These are phyloP conservation scores for Periconia macrospinosa DNA, from an alignment of 2,329 filamentous ascomycete species.

Conservation along the genomic window DNA sequence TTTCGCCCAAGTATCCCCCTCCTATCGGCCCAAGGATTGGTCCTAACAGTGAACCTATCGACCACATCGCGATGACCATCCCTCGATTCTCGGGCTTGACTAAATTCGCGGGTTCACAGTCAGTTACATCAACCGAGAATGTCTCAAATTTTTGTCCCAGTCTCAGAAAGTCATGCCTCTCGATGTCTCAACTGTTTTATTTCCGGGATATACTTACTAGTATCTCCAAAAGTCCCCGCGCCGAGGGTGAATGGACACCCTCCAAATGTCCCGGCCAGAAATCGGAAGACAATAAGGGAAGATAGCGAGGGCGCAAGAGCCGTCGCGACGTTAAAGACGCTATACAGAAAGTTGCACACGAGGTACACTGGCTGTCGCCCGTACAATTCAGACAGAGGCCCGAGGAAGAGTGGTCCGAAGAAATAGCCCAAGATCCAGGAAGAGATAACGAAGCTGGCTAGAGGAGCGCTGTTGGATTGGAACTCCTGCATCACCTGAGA, in stretches of 20 bases:
- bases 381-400: constrained; percentile 30
- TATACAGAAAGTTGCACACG: constrained; percentile 60
- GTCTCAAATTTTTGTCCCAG: no score
- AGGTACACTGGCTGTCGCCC: constrained; percentile 51
- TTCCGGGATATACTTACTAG: constrained; percentile 1
- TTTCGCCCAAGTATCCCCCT: constrained; percentile 17
- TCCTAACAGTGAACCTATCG: constrained; percentile 15
- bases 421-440: constrained; percentile 32
- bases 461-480: constrained; percentile 13
- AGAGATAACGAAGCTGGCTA: constrained; percentile 26
- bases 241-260: constrained; percentile 18
- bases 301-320: constrained; percentile 51
- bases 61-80: constrained; percentile 22
- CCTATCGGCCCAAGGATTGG: constrained; percentile 19
- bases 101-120: no score
- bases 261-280: constrained; percentile 42
- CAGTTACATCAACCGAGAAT: no score
- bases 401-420: constrained; percentile 27
- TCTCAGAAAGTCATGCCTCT: no score
- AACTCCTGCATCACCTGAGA: constrained; percentile 22
- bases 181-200: no score
- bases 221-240: constrained; percentile 26
- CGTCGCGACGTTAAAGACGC: constrained; percentile 60
- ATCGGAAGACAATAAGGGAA: constrained; percentile 51
- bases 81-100: constrained; percentile 20